Base-by-base conservation (phyloP, 2,329 filamentous ascomycete species). In the Trichoderma sp. region DNA sequence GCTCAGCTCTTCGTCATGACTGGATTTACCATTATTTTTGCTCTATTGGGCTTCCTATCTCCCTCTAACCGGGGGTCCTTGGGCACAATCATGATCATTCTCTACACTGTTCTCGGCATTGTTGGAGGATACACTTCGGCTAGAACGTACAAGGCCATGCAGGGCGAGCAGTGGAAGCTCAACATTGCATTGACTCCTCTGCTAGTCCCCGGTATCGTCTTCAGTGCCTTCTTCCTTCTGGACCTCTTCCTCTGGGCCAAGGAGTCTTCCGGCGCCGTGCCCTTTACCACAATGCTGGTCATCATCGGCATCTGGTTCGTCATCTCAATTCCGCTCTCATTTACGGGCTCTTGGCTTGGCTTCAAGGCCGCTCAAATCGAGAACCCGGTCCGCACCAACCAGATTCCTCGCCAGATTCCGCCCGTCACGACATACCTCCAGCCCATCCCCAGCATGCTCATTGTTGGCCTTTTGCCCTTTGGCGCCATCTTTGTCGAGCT, bases 1-100 rank as follows among this genome's bases (percentile, higher is more conserved):
- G 93, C 92, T 12, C 95, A 99, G 80, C 87, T 99, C 4, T 98
- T 99, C 78, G 93, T 97, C 78, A 99, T 99, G 94, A 92, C 94
- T 2, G 95, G 93, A 35, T 89, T 94, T 76, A 98, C 95, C 57
- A 97, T 99, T 74, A 87, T 89, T 27, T 97, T 99, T 75, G 95
- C 95, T 0, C 87, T 98, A 9, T 86, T 99, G 54, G 95, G 95
- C 34, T 97, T 99, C 80, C 85, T 99, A 15, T 98, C 94, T 0
- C 95, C 95, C 0, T 97, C 94, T 10, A 98, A 97, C 78, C 92
- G 95, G 73, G 95, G 95, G 53, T 96, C 94, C 59, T 86, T 99
- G 39, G 94, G 92, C 56, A 97, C 94, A 4, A 93, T 96, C 71
- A 94, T 97, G 83, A 89, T 99, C 61, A 84, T 99, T 37, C 87